Evolutionary conservation across 768 basidiomycete genomes (phyloP).

Genomic region (Boletus barrowsii): DNA sequence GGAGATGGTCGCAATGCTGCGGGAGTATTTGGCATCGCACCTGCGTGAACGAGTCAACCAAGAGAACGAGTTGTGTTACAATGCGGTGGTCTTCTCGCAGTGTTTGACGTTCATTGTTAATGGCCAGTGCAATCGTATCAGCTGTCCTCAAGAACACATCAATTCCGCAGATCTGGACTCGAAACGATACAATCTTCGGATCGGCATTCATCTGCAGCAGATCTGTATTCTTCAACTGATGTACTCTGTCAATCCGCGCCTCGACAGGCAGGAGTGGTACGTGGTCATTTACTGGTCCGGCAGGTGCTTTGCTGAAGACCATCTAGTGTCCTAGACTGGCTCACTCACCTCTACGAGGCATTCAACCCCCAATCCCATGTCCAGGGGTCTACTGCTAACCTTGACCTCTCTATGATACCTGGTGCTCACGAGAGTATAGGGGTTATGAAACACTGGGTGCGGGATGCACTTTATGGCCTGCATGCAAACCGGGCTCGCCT

Average conservation of each 20-base stretch:
- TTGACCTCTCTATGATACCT: slow-evolving; percentile 38
- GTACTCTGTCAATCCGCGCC: slow-evolving; percentile 14
- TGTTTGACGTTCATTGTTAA: slow-evolving; percentile 36
- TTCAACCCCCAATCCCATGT: slow-evolving; percentile 45
- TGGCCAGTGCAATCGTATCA: slow-evolving; percentile 29
- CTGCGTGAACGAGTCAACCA: slow-evolving; percentile 29
- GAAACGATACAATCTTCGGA: slow-evolving; percentile 39
- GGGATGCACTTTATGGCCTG: slow-evolving; percentile 41
- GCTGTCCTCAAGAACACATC: slow-evolving; percentile 41
- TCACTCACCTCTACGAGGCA: slow-evolving; percentile 45
- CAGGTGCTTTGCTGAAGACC: no score
- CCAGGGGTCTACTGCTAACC: slow-evolving; percentile 42
- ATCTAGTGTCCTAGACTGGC: slow-evolving; percentile 25
- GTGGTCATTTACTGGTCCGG: not conserved
- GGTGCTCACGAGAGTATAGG: slow-evolving; percentile 36
- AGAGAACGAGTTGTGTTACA: slow-evolving; percentile 34
- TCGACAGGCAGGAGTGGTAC: not conserved
- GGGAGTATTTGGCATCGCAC: slow-evolving; percentile 20
- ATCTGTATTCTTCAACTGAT: slow-evolving; percentile 43
- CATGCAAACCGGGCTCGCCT: slow-evolving; percentile 15
- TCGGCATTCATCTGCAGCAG: slow-evolving; percentile 47
- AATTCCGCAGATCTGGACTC: slow-evolving; percentile 20
- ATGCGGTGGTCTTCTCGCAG: slow-evolving; percentile 30
- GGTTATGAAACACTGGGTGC: slow-evolving; percentile 46
- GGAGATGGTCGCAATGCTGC: slow-evolving; percentile 25